These are phyloP conservation scores for Globisporangium abappressorium DNA, from an alignment of 352 stramenopile genomes.

Conservation along the genomic window DNA sequence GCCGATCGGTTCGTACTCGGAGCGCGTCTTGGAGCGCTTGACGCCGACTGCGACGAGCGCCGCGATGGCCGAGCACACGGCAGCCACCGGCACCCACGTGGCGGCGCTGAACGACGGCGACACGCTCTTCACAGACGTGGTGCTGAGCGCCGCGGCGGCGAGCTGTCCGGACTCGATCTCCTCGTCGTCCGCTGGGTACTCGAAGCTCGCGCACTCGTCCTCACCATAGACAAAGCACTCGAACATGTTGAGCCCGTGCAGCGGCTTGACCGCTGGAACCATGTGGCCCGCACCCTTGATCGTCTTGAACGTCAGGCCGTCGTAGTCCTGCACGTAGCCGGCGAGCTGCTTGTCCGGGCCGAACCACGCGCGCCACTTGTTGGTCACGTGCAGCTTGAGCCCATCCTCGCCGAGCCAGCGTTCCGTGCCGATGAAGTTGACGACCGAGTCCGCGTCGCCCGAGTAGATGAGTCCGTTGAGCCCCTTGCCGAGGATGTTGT, in stretches of 20 bases:
- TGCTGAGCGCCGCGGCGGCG: conserved; percentile 13
- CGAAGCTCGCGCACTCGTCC: conserved; percentile 45
- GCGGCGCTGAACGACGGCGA: conserved; percentile 4
- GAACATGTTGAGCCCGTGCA: conserved; percentile 77
- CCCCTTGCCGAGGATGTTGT: conserved; percentile 47
- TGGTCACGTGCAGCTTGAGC: conserved; percentile 59
- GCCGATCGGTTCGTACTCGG: conserved; percentile 36
- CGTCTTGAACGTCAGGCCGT: conserved; percentile 87
- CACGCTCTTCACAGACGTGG: not conserved
- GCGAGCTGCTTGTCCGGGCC: conserved; percentile 79
- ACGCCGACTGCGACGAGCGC: conserved; percentile 33
- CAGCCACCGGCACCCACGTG: conserved; percentile 25
- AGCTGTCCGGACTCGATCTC: conserved; percentile 45
- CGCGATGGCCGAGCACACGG: conserved; percentile 27
- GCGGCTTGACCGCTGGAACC: conserved; percentile 72
- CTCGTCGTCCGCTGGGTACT: conserved; percentile 65
- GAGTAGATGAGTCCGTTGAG: conserved; percentile 73
- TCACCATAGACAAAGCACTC: conserved; percentile 81
- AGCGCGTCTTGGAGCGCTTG: conserved; percentile 44
- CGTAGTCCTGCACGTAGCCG: conserved; percentile 85
- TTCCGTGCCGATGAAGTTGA: conserved; percentile 89
- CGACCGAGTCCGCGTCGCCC: conserved; percentile 74
- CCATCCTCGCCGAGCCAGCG: conserved; percentile 73
- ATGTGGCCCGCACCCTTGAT: conserved; percentile 92
- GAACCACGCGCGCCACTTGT: conserved; percentile 73